Conservation (phyloP, 495 filamentous ascomycete genomes). For the Penicillium verhagenii region DNA sequence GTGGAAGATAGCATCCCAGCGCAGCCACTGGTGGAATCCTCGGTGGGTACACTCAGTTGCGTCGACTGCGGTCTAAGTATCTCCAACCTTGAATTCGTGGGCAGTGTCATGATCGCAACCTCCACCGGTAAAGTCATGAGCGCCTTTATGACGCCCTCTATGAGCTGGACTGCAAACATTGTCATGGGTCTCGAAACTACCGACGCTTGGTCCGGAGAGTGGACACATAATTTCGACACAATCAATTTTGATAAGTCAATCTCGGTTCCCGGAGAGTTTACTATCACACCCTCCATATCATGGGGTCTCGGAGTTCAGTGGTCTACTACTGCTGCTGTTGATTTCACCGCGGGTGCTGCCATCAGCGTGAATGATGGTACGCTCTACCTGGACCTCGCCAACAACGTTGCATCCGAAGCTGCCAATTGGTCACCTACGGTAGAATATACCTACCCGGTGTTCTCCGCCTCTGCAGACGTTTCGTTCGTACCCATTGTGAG, state of each 20-base stretch:
- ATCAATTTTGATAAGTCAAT: not conserved
- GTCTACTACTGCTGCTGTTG: not conserved
- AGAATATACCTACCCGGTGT: not conserved
- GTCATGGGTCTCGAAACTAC: not conserved
- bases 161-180: not conserved
- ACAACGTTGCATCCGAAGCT: not conserved
- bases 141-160: not conserved
- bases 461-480: not conserved
- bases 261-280: not conserved
- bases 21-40: not conserved
- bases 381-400: not conserved
- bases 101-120: not conserved
- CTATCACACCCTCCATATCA: not conserved
- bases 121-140: not conserved
- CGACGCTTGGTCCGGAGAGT: not conserved
- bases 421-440: not conserved
- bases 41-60: not conserved
- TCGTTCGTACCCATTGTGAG: not conserved
- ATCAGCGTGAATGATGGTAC: not conserved
- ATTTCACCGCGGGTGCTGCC: not conserved
- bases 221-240: not conserved
- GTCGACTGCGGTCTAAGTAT: not conserved
- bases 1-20: not conserved
- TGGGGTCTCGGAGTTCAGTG: not conserved
- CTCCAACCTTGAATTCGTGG: not conserved